Percentiles rank a stretch among this genome's conserved stretches.
phyloP scores from a whole-genome alignment of 495 filamentous ascomycete species.

The Choiromyces venosus region DNA sequence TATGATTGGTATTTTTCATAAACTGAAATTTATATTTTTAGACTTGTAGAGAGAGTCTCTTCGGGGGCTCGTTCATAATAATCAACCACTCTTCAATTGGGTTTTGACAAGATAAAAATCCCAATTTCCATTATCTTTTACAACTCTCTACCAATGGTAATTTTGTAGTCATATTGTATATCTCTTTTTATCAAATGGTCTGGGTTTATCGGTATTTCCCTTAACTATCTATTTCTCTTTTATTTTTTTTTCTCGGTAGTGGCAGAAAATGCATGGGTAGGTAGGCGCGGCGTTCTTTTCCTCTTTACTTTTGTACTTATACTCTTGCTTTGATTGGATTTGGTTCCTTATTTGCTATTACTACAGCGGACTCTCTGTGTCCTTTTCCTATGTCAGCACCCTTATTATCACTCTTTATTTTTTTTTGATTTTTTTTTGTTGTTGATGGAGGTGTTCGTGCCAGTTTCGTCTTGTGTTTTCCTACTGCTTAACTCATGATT shows the following conservation, averaged over 20 bases:
- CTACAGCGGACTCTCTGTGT: constrained; percentile 12
- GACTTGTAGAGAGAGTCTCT: constrained; percentile 64
- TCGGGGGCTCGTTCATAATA: constrained; percentile 31
- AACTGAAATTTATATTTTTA: constrained; percentile 35
- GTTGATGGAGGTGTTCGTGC: background rate
- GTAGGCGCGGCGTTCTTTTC: constrained; percentile 29
- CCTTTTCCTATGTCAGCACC: constrained; percentile 33
- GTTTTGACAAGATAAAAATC: background rate
- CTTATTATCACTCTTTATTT: constrained; percentile 22
- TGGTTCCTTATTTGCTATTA: constrained; percentile 13
- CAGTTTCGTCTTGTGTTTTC: background rate
- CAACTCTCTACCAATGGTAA: constrained; percentile 8
- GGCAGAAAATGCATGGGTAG: constrained; percentile 28
- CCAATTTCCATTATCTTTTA: constrained; percentile 9
- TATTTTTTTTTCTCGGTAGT: constrained; percentile 6
- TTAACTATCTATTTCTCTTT: constrained; percentile 2
- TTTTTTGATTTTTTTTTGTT: constrained; percentile 26
- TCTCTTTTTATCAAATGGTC: constrained; percentile 17
- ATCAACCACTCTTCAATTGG: constrained; percentile 4
- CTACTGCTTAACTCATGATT: background rate
- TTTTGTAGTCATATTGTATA: constrained; percentile 17
- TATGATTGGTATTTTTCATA: constrained; percentile 11
- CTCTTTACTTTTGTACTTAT: constrained; percentile 14
- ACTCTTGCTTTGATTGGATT: constrained; percentile 7
- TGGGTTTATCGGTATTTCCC: constrained; percentile 10